Conservation (phyloP, 2,329 filamentous ascomycete species). For the Tolypocladium inflatum region DNA sequence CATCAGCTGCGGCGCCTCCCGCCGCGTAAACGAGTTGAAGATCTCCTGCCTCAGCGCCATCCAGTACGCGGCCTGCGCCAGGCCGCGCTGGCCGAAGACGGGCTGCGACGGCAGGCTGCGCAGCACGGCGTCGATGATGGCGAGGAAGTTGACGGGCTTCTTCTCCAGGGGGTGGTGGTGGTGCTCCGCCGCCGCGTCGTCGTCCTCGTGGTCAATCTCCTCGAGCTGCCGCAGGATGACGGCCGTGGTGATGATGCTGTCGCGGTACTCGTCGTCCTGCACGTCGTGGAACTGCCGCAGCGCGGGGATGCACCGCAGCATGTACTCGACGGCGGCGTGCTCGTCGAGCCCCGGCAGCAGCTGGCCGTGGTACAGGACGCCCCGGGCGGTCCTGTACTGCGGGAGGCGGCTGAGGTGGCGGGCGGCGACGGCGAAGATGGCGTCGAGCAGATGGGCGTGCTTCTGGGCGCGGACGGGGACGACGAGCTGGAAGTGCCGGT, state of each 20-base stretch:
- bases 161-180: constrained; percentile 2
- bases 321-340: constrained; percentile 30
- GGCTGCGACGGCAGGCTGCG: constrained; percentile 25
- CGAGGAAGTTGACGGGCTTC: constrained; percentile 26
- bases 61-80: constrained; percentile 31
- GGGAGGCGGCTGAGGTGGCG: constrained; percentile 28
- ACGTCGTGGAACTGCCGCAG: constrained; percentile 25
- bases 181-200: constrained; percentile 11
- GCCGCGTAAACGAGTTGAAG: constrained; percentile 28
- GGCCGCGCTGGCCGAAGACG: constrained; percentile 23
- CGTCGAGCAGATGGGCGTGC: constrained; percentile 27
- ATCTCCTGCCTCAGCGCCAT: constrained; percentile 31
- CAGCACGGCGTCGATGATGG: constrained; percentile 29
- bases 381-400: constrained; percentile 23
- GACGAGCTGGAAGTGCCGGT: constrained; percentile 28
- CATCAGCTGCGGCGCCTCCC: constrained; percentile 26
- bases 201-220: constrained; percentile 30
- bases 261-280: constrained; percentile 26
- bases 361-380: constrained; percentile 28
- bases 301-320: constrained; percentile 28
- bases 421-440: constrained; percentile 29
- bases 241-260: constrained; percentile 29
- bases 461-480: constrained; percentile 23
- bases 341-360: constrained; percentile 22
- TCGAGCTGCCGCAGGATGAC: constrained; percentile 30